Conservation (phyloP, 163 green algal species). For the Coccomyxa subellipsoidea region DNA sequence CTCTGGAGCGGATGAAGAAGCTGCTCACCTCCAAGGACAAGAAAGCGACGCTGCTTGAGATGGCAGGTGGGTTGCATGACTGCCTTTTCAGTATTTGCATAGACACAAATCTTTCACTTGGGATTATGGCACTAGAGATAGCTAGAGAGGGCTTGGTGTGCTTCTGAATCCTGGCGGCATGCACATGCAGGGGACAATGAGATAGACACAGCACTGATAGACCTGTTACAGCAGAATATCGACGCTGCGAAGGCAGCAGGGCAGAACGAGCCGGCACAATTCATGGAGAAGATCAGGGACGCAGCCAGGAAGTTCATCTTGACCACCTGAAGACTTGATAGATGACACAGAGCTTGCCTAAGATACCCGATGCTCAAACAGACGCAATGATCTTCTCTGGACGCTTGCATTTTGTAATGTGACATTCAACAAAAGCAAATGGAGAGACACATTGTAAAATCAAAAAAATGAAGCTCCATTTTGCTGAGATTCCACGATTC, state of each 20-base stretch:
- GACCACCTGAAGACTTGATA: not conserved
- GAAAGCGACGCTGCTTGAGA: slow-evolving; percentile 75
- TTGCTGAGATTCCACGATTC: too few species aligned
- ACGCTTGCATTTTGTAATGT: too few species aligned
- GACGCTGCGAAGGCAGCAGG: slow-evolving; percentile 46
- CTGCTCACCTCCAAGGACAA: slow-evolving; percentile 82
- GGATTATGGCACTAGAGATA: not conserved
- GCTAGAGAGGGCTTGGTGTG: not conserved
- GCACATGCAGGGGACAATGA: slow-evolving; percentile 56
- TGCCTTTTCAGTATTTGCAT: not conserved
- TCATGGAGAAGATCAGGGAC: slow-evolving; percentile 85
- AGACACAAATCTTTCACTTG: not conserved
- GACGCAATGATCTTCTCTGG: too few species aligned
- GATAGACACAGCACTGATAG: slow-evolving; percentile 79
- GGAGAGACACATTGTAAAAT: not conserved
- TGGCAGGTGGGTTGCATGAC: slow-evolving; percentile 51
- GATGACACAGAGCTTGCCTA: too few species aligned
- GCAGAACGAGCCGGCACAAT: slow-evolving; percentile 70
- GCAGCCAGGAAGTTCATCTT: slow-evolving; percentile 35
- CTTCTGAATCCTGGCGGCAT: not conserved
- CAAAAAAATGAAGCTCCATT: too few species aligned
- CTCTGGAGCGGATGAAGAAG: slow-evolving; percentile 68
- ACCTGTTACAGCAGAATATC: slow-evolving; percentile 88
- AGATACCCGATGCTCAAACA: too few species aligned
- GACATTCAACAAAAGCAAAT: not conserved